phyloP scores from a whole-genome alignment of 805 yeast genomes.

The Saccharomycopsis javanensis region DNA sequence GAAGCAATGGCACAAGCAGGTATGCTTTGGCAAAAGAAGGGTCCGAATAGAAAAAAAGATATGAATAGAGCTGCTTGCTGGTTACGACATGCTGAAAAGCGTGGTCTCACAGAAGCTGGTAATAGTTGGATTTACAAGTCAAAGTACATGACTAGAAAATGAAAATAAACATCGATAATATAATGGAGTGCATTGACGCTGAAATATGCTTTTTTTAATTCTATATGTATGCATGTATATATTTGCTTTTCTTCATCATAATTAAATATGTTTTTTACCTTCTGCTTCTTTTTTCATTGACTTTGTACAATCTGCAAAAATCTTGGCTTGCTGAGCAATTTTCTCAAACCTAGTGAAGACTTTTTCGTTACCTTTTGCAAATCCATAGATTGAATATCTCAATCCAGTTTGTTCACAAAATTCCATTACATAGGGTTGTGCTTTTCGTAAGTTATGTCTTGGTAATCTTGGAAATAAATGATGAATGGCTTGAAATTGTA shows the following conservation, averaged over 20 bases:
- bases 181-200: neutral
- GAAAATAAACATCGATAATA: neutral
- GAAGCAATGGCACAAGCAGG: constrained; percentile 68
- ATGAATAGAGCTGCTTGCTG: constrained; percentile 56
- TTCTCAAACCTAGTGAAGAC: constrained; percentile 64
- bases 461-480: constrained; percentile 87
- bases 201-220: neutral
- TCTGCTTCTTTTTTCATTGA: constrained; percentile 47
- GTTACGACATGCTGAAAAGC: constrained; percentile 53
- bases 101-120: constrained; percentile 54
- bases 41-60: constrained; percentile 48
- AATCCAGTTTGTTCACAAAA: constrained; percentile 73
- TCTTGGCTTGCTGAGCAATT: constrained; percentile 68
- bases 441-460: constrained; percentile 71
- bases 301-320: constrained; percentile 63
- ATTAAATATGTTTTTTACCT: constrained; percentile 2
- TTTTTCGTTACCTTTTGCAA: constrained; percentile 62
- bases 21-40: constrained; percentile 50
- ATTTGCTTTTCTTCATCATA: neutral
- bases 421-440: constrained; percentile 60
- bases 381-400: constrained; percentile 76
- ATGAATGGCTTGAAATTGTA: constrained; percentile 86
- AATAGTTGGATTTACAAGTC: constrained; percentile 69
- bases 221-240: neutral
- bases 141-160: constrained; percentile 37